Evolutionary conservation across 805 yeast genomes (phyloP), one percentile per base, ranked within the genome.

Genomic region (Cyberlindnera nakhonratchasimensis): DNA sequence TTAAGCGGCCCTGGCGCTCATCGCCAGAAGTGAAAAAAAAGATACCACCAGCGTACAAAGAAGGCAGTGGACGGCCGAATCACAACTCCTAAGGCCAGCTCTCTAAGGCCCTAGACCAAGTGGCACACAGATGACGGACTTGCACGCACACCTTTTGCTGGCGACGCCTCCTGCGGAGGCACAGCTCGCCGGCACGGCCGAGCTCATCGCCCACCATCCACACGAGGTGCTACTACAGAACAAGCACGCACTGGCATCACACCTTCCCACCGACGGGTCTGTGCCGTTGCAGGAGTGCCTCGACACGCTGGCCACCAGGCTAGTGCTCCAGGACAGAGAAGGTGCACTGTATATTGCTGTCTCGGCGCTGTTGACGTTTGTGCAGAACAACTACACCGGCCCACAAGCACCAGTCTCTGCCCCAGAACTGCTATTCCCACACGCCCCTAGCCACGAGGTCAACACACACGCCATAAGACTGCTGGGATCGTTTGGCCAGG

Each of bases 361-460:
- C 46, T 71, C 83, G 1, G 63, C 79, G 3, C 64, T 87, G 20
- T 89, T 88, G 57, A 58, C 75, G 2, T 90, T 84, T 57, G 65
- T 85, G 13, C 95, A 87, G 59, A 63, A 74, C 38, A 90, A 90
- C 60, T 86, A 73, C 62, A 86, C 96, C 0, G 97, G 97, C 8
- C 96, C 96, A 5, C 71, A 74, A 20, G 54, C 78, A 2, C 71
- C 72, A 5, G 51, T 67, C 18, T 62, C 61, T 4, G 52, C 71
- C 5, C 54, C 55, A 26, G 55, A 64, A n/a, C 36, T 54, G n/a
- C 53, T 66, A 3, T 59, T 56, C 38, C 35, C 46, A 1, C 40
- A 42, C 1, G 31, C 50, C 2, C 28, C 28, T 9, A 40, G 19
- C n/a, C 43, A 29, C 18, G 52, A 46, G 25, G 48, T 55, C 14